Base-by-base conservation (phyloP, 441 rosid genomes). In the Pelargonium myrrhifolium region DNA sequence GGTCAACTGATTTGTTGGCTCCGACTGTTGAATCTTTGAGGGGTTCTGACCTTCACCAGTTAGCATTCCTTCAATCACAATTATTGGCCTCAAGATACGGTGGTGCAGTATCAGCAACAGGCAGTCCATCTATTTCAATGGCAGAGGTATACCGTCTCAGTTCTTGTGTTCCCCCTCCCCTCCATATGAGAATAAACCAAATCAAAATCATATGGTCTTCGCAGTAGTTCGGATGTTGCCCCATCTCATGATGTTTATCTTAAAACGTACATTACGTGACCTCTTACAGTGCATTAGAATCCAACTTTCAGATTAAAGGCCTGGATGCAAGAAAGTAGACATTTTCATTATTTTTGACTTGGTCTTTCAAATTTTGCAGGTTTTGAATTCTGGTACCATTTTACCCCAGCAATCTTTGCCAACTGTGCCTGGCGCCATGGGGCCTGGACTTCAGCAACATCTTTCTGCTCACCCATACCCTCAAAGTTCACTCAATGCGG, bases 61-160 rank as follows among this genome's bases (percentile, higher is more conserved):
- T 81, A 35, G 21, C 75, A 39, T 77, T 67, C n/a, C 62, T 58
- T 67, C 70, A 51, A 18, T 53, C 68, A 17, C 76, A 64, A 24
- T 56, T 77, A 39, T 9, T 69, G 66, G 62, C 82, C 37, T 65
- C 74, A 40, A 66, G 76, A 72, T 70, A 71, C 37, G 12, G 68
- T 63, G 5, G 59, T 75, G 66, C 75, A 18, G 58, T 69, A 20
- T 64, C 85, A 58, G 49, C 76, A 6, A 55, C 65, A 26, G 72
- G 67, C 39, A 26, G 60, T 47, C 72, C 73, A 12, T 14, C 69
- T 17, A 18, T 64, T 62, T 75, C 84, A 24, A 59, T 76, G 60
- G 67, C 73, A 53, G 82, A 85, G 86, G 89, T 83, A 71, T 49
- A 63, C 65, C 18, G 26, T 58, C 15, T 9, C 20, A 15, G 22